Evolutionary conservation across 768 basidiomycete genomes (phyloP).

Genomic region (Leccinellum albellum): DNA sequence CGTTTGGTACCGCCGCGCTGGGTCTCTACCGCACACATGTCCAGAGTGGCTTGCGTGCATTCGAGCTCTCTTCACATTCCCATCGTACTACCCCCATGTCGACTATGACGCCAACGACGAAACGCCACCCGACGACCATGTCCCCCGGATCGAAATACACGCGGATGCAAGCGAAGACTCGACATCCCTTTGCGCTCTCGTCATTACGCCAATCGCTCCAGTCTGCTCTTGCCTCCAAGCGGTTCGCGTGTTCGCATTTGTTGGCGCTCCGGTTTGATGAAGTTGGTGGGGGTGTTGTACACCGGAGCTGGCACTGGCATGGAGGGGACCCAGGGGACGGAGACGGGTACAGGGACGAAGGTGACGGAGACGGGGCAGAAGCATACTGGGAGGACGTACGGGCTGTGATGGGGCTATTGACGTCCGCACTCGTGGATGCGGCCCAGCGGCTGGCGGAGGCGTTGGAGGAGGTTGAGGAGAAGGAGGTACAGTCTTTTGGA

Average conservation of each 20-base stretch:
- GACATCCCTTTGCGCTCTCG: conserved; percentile 66
- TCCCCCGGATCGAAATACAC: conserved; percentile 60
- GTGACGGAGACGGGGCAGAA: conserved; percentile 16
- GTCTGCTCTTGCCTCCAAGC: conserved; percentile 64
- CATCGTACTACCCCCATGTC: conserved; percentile 15
- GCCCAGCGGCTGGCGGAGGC: conserved; percentile 59
- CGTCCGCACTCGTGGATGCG: conserved; percentile 63
- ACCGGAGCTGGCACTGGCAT: no score
- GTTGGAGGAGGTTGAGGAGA: conserved; percentile 54
- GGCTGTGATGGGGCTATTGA: conserved; percentile 67
- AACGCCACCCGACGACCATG: conserved; percentile 28
- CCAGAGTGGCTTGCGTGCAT: conserved; percentile 45
- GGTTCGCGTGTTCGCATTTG: conserved; percentile 77
- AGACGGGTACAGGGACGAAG: no score
- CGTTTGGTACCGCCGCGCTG: conserved; percentile 63
- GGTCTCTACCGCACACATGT: conserved; percentile 54
- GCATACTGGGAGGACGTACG: conserved; percentile 84
- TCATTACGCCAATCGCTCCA: conserved; percentile 60
- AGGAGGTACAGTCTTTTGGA: conserved; percentile 35
- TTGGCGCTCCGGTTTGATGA: conserved; percentile 75
- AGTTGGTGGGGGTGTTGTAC: conserved; percentile 40
- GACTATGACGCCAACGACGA: conserved; percentile 2
- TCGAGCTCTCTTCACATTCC: conserved; percentile 35
- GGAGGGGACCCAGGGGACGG: no score
- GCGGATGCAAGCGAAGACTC: conserved; percentile 44